These are phyloP conservation scores for Fusarium cyanostomum DNA, from an alignment of 2,329 filamentous ascomycete species.

Conservation along the genomic window DNA sequence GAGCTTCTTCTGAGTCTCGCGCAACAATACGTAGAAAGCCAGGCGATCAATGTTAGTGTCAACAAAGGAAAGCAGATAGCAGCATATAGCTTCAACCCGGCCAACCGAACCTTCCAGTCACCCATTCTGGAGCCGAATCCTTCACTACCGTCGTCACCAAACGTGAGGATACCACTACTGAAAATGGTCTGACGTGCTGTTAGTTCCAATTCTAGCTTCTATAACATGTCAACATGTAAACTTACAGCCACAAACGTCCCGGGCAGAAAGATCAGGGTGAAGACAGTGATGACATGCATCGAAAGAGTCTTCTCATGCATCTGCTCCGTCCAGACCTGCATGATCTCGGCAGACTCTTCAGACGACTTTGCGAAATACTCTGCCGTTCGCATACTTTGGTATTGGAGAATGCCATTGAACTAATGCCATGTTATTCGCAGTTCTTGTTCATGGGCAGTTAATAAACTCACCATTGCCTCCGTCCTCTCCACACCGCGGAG, in stretches of 20 bases:
- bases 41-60: neutral
- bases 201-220: neutral
- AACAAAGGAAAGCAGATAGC: slow-evolving; percentile 4
- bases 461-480: neutral
- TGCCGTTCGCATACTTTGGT: neutral
- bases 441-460: rapidly evolving
- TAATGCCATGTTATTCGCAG: neutral
- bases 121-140: slow-evolving; percentile 8
- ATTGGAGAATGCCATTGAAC: slow-evolving; percentile 13
- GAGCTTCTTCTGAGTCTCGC: neutral
- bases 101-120: slow-evolving; percentile 8
- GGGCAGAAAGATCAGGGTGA: slow-evolving; percentile 60
- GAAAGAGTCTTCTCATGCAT: slow-evolving; percentile 20
- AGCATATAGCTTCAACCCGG: slow-evolving; percentile 3
- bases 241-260: slow-evolving; percentile 43
- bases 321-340: slow-evolving; percentile 6
- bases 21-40: neutral
- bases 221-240: too few relatives aligned
- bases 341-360: slow-evolving; percentile 1
- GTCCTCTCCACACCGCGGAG: slow-evolving; percentile 4
- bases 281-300: slow-evolving; percentile 41
- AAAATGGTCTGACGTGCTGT: slow-evolving; percentile 1
- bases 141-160: neutral
- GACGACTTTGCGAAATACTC: slow-evolving; percentile 8
- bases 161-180: slow-evolving; percentile 8